phyloP scores from a whole-genome alignment of 2,329 filamentous ascomycete genomes.

The Curvularia spicifera region DNA sequence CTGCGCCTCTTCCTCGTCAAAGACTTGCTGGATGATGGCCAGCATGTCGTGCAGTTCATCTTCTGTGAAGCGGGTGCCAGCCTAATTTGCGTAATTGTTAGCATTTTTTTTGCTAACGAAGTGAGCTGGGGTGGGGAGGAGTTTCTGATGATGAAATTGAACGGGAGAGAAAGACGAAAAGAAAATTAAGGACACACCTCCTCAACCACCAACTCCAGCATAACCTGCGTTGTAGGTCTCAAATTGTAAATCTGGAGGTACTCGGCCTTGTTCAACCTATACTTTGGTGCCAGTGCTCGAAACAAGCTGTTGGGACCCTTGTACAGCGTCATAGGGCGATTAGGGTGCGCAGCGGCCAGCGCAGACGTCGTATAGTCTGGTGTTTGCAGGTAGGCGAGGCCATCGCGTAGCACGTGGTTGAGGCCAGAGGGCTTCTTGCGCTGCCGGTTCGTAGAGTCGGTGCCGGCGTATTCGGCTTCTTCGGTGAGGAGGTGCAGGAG shows the following conservation, averaged over 20 bases:
- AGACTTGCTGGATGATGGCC: constrained; percentile 31
- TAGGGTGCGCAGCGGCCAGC: constrained; percentile 26
- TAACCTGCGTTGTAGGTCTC: constrained; percentile 38
- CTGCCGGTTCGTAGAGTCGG: constrained; percentile 36
- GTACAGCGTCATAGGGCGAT: constrained; percentile 44
- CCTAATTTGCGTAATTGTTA: constrained; percentile 20
- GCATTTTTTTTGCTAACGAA: not conserved
- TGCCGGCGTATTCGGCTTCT: constrained; percentile 43
- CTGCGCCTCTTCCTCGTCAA: constrained; percentile 40
- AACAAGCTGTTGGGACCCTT: constrained; percentile 42
- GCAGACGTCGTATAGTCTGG: constrained; percentile 32
- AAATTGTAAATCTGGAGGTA: constrained; percentile 50
- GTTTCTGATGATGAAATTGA: not conserved
- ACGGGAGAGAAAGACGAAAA: not conserved
- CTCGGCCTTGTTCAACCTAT: constrained; percentile 47
- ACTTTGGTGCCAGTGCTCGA: constrained; percentile 38
- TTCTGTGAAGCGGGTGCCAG: constrained; percentile 40
- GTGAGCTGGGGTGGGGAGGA: too few species aligned
- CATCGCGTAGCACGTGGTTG: constrained; percentile 68
- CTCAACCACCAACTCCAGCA: constrained; percentile 46
- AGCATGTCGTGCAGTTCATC: constrained; percentile 41
- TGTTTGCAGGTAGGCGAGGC: constrained; percentile 55
- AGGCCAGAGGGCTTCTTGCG: constrained; percentile 60
- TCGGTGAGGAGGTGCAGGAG: constrained; percentile 53
- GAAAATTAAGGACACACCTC: constrained; percentile 32